phyloP scores from a whole-genome alignment of 371 early-diverging fungal genomes.

The Syncephalastrum monosporum region DNA sequence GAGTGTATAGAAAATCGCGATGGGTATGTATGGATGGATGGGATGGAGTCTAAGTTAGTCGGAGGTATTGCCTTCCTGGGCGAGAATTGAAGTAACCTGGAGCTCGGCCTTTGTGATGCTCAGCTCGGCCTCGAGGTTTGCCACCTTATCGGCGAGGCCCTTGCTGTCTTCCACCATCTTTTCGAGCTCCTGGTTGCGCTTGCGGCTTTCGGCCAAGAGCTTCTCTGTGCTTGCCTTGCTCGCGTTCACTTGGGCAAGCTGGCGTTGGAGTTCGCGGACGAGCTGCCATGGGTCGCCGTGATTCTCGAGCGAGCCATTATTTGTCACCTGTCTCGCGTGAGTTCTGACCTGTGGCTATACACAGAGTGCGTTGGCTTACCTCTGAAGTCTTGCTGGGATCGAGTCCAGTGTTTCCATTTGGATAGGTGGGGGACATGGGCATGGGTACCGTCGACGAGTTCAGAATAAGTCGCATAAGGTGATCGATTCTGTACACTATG shows the following conservation, averaged over 20 bases:
- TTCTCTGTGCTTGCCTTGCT: constrained; percentile 2
- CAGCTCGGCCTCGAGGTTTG: constrained; percentile 41
- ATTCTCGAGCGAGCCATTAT: background rate
- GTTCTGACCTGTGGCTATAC: background rate
- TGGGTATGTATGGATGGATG: too few relatives aligned
- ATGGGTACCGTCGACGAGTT: constrained; percentile 61
- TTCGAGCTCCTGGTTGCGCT: constrained; percentile 17
- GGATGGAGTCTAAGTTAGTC: too few relatives aligned
- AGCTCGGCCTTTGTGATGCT: constrained; percentile 39
- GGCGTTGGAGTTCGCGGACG: constrained; percentile 23
- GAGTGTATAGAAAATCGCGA: too few relatives aligned
- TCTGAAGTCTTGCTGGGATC: background rate
- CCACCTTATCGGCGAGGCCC: constrained; percentile 27
- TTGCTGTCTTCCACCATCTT: constrained; percentile 23
- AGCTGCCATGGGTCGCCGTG: constrained; percentile 27
- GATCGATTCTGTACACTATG: constrained; percentile 36
- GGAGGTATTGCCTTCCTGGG: constrained; percentile 11
- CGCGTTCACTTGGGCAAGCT: background rate
- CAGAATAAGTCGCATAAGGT: constrained; percentile 81
- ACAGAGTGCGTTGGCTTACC: too few relatives aligned
- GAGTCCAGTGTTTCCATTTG: background rate
- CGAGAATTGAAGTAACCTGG: constrained; percentile 22
- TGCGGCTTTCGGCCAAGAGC: constrained; percentile 12
- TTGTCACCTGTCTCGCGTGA: constrained; percentile 1
- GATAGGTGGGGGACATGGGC: background rate